Conservation (phyloP, 257 asterid genomes). For the Solanum chaucha region DNA sequence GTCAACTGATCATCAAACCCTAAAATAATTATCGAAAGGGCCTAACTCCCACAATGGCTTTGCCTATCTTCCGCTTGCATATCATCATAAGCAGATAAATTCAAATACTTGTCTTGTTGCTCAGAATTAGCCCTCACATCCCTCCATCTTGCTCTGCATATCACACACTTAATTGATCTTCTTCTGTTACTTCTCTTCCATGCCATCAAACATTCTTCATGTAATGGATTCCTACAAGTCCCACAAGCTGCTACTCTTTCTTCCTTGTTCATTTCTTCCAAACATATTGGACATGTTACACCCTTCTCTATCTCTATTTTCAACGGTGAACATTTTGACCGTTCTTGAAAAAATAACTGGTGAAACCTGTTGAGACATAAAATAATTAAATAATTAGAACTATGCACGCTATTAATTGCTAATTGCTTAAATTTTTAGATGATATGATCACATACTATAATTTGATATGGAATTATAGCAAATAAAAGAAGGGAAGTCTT, state of each 20-base stretch:
- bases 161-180: constrained; percentile 65
- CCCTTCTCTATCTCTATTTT: constrained; percentile 35
- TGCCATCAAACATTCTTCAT: constrained; percentile 69
- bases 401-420: background rate
- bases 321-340: background rate
- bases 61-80: background rate
- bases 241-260: constrained; percentile 62
- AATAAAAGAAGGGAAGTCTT: background rate
- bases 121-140: constrained; percentile 17
- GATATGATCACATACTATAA: background rate
- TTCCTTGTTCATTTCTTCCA: constrained; percentile 68
- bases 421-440: background rate
- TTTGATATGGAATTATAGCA: background rate
- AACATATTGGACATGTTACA: constrained; percentile 65
- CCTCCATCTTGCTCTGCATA: constrained; percentile 94
- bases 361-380: constrained; percentile 25
- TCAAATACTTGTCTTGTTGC: constrained; percentile 64
- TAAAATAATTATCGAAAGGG: background rate
- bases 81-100: constrained; percentile 52
- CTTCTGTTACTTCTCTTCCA: constrained; percentile 83
- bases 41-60: background rate
- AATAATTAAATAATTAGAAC: background rate
- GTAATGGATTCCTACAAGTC: constrained; percentile 69
- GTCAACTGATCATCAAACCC: background rate
- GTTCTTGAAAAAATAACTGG: constrained; percentile 24